These are phyloP conservation scores for Crithidia thermophila DNA, from an alignment of 208 protist species.

Conservation along the genomic window DNA sequence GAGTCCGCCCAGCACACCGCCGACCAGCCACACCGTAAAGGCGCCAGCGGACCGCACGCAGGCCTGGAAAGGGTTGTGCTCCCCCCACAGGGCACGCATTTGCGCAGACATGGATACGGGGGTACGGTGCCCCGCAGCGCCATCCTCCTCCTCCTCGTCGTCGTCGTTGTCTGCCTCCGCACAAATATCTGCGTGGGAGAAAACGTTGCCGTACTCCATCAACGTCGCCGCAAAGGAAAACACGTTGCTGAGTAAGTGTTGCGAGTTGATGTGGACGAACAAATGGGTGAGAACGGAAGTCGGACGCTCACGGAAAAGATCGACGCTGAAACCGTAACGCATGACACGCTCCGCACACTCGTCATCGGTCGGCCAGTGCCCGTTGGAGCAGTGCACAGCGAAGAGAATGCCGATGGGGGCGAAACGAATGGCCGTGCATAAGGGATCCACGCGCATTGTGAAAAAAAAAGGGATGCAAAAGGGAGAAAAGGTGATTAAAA, in stretches of 20 bases:
- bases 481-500: not conserved
- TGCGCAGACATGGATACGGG: slow-evolving; percentile 1
- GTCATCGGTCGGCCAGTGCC: slow-evolving; percentile 48
- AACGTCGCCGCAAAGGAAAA: slow-evolving; percentile 47
- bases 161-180: slow-evolving; percentile 8
- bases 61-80: slow-evolving; percentile 8
- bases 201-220: slow-evolving; percentile 54
- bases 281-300: slow-evolving; percentile 52
- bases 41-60: slow-evolving; percentile 39
- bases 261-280: slow-evolving; percentile 62
- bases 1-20: slow-evolving; percentile 57
- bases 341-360: slow-evolving; percentile 40
- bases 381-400: slow-evolving; percentile 46
- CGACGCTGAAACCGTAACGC: slow-evolving; percentile 54
- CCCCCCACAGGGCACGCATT: slow-evolving; percentile 8
- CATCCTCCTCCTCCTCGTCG: slow-evolving; percentile 21
- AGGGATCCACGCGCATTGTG: slow-evolving; percentile 19
- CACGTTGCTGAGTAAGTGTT: slow-evolving; percentile 55
- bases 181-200: too few species aligned
- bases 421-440: slow-evolving; percentile 51
- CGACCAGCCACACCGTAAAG: slow-evolving; percentile 48
- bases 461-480: not conserved
- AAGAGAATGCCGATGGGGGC: slow-evolving; percentile 54
- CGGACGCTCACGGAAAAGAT: slow-evolving; percentile 31
- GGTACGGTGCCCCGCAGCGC: not conserved